Percentiles rank a stretch among this genome's conserved stretches.
Conservation (phyloP, 345 rosid species). For the Draba incana region DNA sequence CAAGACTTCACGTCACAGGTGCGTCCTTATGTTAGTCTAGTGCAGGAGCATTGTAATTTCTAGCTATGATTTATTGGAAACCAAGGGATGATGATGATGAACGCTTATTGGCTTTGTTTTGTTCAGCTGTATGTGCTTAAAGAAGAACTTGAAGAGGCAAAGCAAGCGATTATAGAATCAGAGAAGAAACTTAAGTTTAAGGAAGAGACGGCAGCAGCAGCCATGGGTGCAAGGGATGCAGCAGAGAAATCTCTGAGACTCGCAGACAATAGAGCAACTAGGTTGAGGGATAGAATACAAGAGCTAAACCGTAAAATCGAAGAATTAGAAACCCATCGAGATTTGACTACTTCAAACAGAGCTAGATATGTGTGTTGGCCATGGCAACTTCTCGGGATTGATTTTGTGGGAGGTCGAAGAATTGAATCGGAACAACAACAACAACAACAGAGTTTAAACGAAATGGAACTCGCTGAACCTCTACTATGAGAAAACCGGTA, state of each 20-base stretch:
- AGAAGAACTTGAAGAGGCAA: constrained; percentile 91
- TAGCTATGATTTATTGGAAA: not conserved
- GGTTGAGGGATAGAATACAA: constrained; percentile 91
- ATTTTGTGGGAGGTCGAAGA: constrained; percentile 69
- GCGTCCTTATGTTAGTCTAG: constrained; percentile 1
- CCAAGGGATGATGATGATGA: constrained; percentile 6
- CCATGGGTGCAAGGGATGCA: constrained; percentile 99
- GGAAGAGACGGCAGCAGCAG: constrained; percentile 95
- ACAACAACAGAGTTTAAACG: constrained; percentile 62
- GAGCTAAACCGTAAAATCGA: constrained; percentile 84
- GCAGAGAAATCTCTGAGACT: constrained; percentile 90
- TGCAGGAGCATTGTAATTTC: constrained; percentile 11
- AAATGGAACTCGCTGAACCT: constrained; percentile 99
- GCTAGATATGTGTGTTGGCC: constrained; percentile 96
- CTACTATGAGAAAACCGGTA: constrained; percentile 54
- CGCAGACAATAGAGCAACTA: constrained; percentile 85
- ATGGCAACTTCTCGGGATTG: constrained; percentile 97
- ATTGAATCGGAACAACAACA: constrained; percentile 44
- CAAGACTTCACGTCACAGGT: constrained; percentile 80
- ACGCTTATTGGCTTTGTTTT: constrained; percentile 26
- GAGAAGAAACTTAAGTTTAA: constrained; percentile 92
- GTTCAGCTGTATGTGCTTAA: constrained; percentile 65
- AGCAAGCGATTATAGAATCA: constrained; percentile 66
- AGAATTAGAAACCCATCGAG: constrained; percentile 75
- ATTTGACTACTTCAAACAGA: constrained; percentile 51